These are phyloP conservation scores for Miamiensis avidus DNA, from an alignment of 169 alveolate species.

Conservation along the genomic window DNA sequence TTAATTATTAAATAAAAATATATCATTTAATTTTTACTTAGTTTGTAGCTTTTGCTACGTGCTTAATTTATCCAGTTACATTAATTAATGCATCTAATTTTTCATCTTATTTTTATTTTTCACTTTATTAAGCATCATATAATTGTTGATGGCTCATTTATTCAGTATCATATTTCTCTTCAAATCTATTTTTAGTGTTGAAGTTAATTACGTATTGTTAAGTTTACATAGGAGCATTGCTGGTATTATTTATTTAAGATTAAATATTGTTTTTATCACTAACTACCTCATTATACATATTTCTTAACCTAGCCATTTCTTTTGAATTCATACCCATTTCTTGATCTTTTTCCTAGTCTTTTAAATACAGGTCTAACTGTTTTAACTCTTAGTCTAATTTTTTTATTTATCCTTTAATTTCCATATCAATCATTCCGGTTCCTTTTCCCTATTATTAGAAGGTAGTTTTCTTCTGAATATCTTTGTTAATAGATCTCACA, in stretches of 20 bases:
- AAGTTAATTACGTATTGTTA: background rate
- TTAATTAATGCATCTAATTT: background rate
- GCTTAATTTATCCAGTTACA: background rate
- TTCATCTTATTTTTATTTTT: background rate
- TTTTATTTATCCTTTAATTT: background rate
- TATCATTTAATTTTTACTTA: background rate
- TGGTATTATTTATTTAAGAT: background rate
- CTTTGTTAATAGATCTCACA: background rate
- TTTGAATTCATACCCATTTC: background rate
- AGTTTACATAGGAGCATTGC: background rate
- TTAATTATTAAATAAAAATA: too few relatives aligned
- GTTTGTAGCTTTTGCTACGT: background rate
- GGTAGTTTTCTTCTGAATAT: too few relatives aligned
- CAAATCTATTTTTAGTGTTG: background rate
- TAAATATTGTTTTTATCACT: background rate
- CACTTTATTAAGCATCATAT: background rate
- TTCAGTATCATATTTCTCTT: background rate
- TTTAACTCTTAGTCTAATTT: background rate
- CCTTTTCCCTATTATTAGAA: background rate
- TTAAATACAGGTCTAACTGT: background rate
- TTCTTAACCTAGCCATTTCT: too few relatives aligned
- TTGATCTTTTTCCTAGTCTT: background rate
- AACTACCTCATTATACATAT: background rate
- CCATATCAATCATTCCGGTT: background rate
- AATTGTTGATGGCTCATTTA: background rate